Evolutionary conservation across 2,329 filamentous ascomycete genomes (phyloP).

Genomic region (Diaporthe eres): DNA sequence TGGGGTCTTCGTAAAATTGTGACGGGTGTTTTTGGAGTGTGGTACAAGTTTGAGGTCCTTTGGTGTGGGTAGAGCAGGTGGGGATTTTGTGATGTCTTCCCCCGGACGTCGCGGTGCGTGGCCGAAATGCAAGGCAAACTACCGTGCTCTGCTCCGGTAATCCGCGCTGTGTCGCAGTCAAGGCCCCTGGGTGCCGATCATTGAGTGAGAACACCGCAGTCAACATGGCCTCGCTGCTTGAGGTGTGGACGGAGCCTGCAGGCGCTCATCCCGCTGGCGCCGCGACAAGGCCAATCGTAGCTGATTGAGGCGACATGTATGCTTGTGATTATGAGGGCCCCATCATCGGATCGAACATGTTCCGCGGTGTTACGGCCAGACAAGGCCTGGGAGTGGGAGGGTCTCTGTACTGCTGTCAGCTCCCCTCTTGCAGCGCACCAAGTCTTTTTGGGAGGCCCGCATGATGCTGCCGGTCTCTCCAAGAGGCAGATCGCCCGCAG

Average conservation of each 20-base stretch:
- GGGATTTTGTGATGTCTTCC: constrained; percentile 1
- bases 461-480: constrained; percentile 12
- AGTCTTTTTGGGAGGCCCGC: constrained; percentile 30
- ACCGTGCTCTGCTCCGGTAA: neutral
- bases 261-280: constrained; percentile 27
- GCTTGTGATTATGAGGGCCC: neutral
- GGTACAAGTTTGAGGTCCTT: constrained; percentile 15
- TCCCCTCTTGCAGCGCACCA: constrained; percentile 25
- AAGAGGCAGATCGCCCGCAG: constrained; percentile 12
- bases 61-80: constrained; percentile 13
- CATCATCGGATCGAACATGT: constrained; percentile 15
- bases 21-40: neutral
- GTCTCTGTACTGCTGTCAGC: constrained; percentile 13
- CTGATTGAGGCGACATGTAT: neutral
- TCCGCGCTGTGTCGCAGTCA: constrained; percentile 10
- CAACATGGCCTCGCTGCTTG: constrained; percentile 5
- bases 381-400: neutral
- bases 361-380: neutral
- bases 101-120: constrained; percentile 9
- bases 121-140: constrained; percentile 18
- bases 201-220: neutral
- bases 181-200: constrained; percentile 9
- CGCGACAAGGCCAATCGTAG: constrained; percentile 3
- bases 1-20: neutral
- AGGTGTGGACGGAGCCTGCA: constrained; percentile 15